phyloP scores from a whole-genome alignment of 805 yeast genomes.

The Candida khao-thaluensis region DNA sequence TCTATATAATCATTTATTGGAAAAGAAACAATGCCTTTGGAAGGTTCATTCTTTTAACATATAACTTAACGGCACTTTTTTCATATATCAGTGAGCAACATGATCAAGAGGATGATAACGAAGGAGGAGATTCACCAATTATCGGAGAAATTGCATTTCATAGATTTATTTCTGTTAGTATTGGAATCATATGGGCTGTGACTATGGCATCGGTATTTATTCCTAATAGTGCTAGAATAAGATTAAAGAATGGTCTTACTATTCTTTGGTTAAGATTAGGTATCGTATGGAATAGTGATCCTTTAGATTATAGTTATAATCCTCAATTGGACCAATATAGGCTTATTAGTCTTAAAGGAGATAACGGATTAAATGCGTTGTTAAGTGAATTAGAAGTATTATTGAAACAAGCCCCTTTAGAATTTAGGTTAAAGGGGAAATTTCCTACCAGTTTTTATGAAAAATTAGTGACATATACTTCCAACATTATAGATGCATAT shows the following conservation, averaged over 20 bases:
- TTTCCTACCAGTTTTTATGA: conserved; percentile 58
- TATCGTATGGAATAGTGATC: conserved; percentile 75
- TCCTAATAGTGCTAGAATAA: conserved; percentile 73
- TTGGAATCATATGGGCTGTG: conserved; percentile 78
- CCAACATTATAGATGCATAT: conserved; percentile 67
- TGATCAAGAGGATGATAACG: conserved; percentile 58
- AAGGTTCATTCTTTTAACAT: conserved; percentile 69
- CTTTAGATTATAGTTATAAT: conserved; percentile 47
- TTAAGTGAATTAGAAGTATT: conserved; percentile 60
- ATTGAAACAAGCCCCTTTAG: conserved; percentile 71
- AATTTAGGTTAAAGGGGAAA: conserved; percentile 69
- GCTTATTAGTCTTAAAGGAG: conserved; percentile 46
- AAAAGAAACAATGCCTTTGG: conserved; percentile 61
- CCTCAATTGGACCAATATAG: conserved; percentile 15
- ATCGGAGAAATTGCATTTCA: conserved; percentile 76
- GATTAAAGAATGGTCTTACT: conserved; percentile 64
- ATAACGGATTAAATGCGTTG: conserved; percentile 49
- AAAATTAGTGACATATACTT: conserved; percentile 53
- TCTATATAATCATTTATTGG: conserved; percentile 68
- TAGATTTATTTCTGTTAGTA: conserved; percentile 66
- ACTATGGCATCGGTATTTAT: conserved; percentile 61
- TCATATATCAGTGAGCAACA: conserved; percentile 65
- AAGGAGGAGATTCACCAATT: conserved; percentile 69
- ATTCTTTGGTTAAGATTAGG: conserved; percentile 80
- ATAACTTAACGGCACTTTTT: conserved; percentile 74